Base-by-base conservation (phyloP, 495 filamentous ascomycete genomes). In the Chaetomium fimeti region DNA sequence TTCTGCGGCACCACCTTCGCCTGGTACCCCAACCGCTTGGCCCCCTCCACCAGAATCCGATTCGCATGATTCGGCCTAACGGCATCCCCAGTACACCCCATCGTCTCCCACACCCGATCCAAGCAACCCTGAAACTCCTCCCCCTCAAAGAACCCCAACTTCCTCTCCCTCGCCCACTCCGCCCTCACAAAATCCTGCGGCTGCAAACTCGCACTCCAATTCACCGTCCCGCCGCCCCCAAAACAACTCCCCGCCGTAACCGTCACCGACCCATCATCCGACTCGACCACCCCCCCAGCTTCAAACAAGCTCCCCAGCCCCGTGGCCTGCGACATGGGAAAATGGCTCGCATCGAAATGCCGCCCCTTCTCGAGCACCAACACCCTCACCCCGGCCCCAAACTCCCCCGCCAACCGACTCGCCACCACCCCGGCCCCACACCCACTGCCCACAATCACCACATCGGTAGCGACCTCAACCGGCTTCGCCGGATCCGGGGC, bases 211-310 rank as follows among this genome's bases (percentile, higher is more conserved):
- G 90, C 93, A 43, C 87, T 89, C 92, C 92, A 96, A 70, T 96
- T 96, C 62, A 97, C 74, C 2, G 89, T 90, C 0, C 92, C 91
- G 42, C 93, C 93, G 55, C 93, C 93, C 43, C 93, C 93, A 84
- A 89, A 97, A 25, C 83, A 87, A 22, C 84, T 83, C 3, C 89
- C 92, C 0, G 90, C 84, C n/a, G 90, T 68, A 1, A 92, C 68
- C 25, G 72, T 80, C 55, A 88, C 75, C 16, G 79, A 81, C 15
- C 81, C 80, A 70, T 94, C 90, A n/a, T 91, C 90, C 18, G 80
- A 83, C 25, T 76, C 71, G 1, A 80, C 52, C 0, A 80, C 59
- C 16, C 85, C 87, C 6, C 79, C 81, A 36, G 79, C 81, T 57
- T 90, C 88, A 62, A 85, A 94, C 57, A 97, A 74, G 61, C 93